Base-by-base conservation (phyloP, 495 filamentous ascomycete genomes). In the Penicillium argentinense region DNA sequence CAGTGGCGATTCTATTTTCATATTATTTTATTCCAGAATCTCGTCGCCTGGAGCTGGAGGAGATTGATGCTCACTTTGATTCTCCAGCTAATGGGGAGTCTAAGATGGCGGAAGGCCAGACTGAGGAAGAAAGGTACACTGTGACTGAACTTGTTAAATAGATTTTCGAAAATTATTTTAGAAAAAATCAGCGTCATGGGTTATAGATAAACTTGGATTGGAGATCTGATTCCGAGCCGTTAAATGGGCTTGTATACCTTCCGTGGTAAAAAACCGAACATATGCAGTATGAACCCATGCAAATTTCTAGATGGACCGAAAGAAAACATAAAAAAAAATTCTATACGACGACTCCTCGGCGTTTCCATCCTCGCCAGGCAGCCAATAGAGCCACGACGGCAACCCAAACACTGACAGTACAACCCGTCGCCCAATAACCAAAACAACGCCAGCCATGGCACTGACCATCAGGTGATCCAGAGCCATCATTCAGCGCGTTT, bases 311-410 rank as follows among this genome's bases (percentile, higher is more conserved):
- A 32, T 39, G 4, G 40, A n/a, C n/a, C n/a, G n/a, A 37, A 49
- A 47, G n/a, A 1, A 36, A 32, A 21, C 43, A 37, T 21, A 17
- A 13, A 23, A 22, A 51, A 5, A 29, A 37, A 7, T 14, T 46
- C 33, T 70, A 91, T 34, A 98, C 90, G 41, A 84, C 74, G 65
- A 97, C 81, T 0, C 89, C 89, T 43, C 87, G 77, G 51, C 75
- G 77, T 56, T 74, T 81, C 93, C 93, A 97, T 1, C 87, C 84
- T 62, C 82, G 87, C 93, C 93, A 97, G 23, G 89, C 91, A 76
- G 77, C 83, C 22, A 76, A 33, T 75, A 91, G 91, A 49, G 87
- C 69, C 21, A 64, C 79, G 55, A 86, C 79, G 0, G 92, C 93
- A 32, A 89, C 57, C 82, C 85, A 91, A 2, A 91, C 82, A 57